Conservation (phyloP, 495 filamentous ascomycete species). For the Cryomyces antarcticus region DNA sequence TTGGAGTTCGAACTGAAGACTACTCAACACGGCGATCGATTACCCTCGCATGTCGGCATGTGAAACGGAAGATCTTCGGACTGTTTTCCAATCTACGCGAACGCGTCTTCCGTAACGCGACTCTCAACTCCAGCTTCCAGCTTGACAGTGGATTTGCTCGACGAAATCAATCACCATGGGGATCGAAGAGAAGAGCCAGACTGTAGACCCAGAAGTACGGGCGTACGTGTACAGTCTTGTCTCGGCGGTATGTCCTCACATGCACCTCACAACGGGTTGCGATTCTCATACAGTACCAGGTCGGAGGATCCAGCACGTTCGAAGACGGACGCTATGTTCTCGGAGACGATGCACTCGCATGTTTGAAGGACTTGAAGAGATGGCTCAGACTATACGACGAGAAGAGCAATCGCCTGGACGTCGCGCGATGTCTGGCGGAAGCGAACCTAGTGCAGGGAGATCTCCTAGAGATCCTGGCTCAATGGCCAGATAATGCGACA, state of each 20-base stretch:
- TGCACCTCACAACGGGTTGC: background rate
- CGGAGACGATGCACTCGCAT: slow-evolving; percentile 82
- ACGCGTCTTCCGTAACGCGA: no score
- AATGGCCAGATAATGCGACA: slow-evolving; percentile 47
- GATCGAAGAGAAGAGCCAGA: slow-evolving; percentile 15
- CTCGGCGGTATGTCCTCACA: slow-evolving; percentile 53
- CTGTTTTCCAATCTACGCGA: no score
- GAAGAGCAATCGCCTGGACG: slow-evolving; percentile 84
- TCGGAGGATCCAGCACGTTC: slow-evolving; percentile 69
- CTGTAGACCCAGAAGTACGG: slow-evolving; percentile 69
- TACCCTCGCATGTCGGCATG: no score
- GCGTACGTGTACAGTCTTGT: slow-evolving; percentile 82
- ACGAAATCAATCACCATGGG: background rate
- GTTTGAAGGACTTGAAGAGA: slow-evolving; percentile 76
- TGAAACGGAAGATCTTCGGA: no score
- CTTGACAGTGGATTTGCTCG: no score
- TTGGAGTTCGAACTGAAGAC: no score
- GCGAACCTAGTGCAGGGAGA: slow-evolving; percentile 83
- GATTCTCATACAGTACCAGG: slow-evolving; percentile 26
- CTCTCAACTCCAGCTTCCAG: no score
- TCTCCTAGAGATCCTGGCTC: slow-evolving; percentile 68
- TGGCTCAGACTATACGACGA: slow-evolving; percentile 93
- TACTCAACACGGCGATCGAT: no score
- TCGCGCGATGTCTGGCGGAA: slow-evolving; percentile 80
- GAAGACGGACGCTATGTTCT: slow-evolving; percentile 69